Evolutionary conservation across 2,329 filamentous ascomycete genomes (phyloP).

Genomic region (Penicillium sp.): DNA sequence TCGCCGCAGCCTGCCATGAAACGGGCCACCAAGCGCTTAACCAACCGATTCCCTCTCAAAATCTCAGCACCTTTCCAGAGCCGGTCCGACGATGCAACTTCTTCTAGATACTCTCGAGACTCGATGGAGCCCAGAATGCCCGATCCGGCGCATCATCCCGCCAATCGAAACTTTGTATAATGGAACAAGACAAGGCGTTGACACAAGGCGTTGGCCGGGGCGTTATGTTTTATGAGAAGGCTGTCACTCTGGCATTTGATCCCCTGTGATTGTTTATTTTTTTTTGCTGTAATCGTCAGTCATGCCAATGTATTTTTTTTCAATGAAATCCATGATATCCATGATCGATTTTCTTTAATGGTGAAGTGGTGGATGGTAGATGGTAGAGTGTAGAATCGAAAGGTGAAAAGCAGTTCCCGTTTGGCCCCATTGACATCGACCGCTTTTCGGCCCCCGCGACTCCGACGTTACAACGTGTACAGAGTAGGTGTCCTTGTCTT

Average conservation of each 20-base stretch:
- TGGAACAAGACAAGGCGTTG: constrained; percentile 36
- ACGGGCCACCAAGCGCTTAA: constrained; percentile 34
- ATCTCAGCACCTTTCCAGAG: constrained; percentile 52
- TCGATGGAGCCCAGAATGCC: constrained; percentile 45
- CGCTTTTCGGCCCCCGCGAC: constrained; percentile 7
- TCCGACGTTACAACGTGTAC: constrained; percentile 2
- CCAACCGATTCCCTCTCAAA: constrained; percentile 41
- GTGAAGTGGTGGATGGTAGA: too few relatives aligned
- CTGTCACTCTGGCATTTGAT: not conserved
- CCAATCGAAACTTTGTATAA: not conserved
- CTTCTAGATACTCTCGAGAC: constrained; percentile 40
- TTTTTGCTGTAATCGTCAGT: too few relatives aligned
- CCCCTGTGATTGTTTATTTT: not conserved
- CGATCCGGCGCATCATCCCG: constrained; percentile 42
- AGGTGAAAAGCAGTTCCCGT: too few relatives aligned
- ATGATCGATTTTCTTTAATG: too few relatives aligned
- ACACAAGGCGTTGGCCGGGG: constrained; percentile 11
- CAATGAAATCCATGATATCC: constrained; percentile 7
- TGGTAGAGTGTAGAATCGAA: not conserved
- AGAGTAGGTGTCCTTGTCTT: constrained; percentile 1
- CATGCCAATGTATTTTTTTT: too few relatives aligned
- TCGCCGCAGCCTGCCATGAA: constrained; percentile 31
- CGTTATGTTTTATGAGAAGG: not conserved
- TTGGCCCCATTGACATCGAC: constrained; percentile 5
- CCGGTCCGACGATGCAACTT: constrained; percentile 20